Evolutionary conservation across 495 filamentous ascomycete genomes (phyloP).

Genomic region (Opeltia flavorubescens): DNA sequence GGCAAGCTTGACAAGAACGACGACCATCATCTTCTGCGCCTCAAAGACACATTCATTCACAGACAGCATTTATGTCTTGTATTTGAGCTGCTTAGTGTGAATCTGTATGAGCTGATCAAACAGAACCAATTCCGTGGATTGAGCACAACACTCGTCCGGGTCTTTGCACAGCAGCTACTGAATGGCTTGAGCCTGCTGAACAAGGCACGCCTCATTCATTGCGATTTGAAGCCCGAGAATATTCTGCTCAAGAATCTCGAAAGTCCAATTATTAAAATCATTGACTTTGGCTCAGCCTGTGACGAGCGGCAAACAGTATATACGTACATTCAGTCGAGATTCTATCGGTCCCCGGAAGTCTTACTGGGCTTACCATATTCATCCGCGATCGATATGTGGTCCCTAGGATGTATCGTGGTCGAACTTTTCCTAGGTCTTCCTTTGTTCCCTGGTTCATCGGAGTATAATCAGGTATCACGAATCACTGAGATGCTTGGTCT

Average conservation of each 20-base stretch:
- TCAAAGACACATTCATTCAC: constrained; percentile 99
- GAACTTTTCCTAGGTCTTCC: constrained; percentile 94
- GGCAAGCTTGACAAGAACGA: constrained; percentile 98
- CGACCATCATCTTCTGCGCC: constrained; percentile 87
- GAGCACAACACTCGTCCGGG: constrained; percentile 92
- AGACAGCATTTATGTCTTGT: constrained; percentile 94
- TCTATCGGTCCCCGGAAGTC: constrained; percentile 96
- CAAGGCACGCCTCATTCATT: constrained; percentile 95
- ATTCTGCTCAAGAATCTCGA: constrained; percentile 97
- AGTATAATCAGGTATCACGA: constrained; percentile 95
- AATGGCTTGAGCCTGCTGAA: constrained; percentile 87
- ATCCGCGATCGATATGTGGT: constrained; percentile 99
- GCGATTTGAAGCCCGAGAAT: constrained; percentile 97
- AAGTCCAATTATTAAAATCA: constrained; percentile 99
- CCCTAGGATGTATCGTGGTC: constrained; percentile 94
- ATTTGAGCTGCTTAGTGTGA: constrained; percentile 94
- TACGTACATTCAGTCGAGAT: constrained; percentile 97
- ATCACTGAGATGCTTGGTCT: constrained; percentile 98
- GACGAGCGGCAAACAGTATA: constrained; percentile 98
- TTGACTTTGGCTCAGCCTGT: constrained; percentile 97
- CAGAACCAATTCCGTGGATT: constrained; percentile 98
- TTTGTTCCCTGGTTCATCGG: constrained; percentile 92
- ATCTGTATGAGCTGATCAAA: constrained; percentile 97
- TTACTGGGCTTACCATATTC: constrained; percentile 90
- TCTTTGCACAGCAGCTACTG: constrained; percentile 94